A percentile compares a stretch with the other conserved stretches of the same genome.
phyloP scores from a whole-genome alignment of 2,329 filamentous ascomycete genomes.

The Gliomastix tumulicola region DNA sequence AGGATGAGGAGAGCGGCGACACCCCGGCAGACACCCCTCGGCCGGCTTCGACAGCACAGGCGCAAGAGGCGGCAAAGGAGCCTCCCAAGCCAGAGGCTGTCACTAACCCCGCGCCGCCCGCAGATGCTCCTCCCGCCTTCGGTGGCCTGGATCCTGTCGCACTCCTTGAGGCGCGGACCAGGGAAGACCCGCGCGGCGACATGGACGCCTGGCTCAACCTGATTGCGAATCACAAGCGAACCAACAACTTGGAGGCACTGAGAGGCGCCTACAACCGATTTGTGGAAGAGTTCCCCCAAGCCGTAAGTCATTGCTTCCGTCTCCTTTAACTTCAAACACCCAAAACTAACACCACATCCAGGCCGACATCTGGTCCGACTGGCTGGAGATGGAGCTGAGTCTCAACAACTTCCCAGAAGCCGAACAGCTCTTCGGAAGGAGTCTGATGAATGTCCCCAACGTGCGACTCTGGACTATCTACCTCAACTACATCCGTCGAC shows the following conservation, averaged over 20 bases:
- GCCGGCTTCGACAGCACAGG: neutral
- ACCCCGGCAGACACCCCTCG: neutral
- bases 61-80: constrained; percentile 7
- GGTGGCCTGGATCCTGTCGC: constrained; percentile 60
- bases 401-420: constrained; percentile 75
- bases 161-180: constrained; percentile 82
- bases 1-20: constrained; percentile 10
- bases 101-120: constrained; percentile 13
- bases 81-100: constrained; percentile 7
- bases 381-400: constrained; percentile 83
- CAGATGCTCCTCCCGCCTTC: constrained; percentile 26
- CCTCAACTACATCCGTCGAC: constrained; percentile 87
- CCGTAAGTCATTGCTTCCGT: constrained; percentile 58
- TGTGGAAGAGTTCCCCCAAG: constrained; percentile 78
- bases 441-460: constrained; percentile 71
- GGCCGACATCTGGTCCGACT: constrained; percentile 89
- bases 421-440: constrained; percentile 77
- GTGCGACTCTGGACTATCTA: constrained; percentile 90
- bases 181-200: constrained; percentile 87
- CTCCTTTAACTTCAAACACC: neutral
- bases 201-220: constrained; percentile 86
- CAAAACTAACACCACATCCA: constrained; percentile 28
- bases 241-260: constrained; percentile 75
- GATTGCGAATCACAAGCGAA: constrained; percentile 76
- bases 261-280: constrained; percentile 80